Evolutionary conservation across 352 stramenopile genomes (phyloP).

Genomic region (Plasmopara muralis): DNA sequence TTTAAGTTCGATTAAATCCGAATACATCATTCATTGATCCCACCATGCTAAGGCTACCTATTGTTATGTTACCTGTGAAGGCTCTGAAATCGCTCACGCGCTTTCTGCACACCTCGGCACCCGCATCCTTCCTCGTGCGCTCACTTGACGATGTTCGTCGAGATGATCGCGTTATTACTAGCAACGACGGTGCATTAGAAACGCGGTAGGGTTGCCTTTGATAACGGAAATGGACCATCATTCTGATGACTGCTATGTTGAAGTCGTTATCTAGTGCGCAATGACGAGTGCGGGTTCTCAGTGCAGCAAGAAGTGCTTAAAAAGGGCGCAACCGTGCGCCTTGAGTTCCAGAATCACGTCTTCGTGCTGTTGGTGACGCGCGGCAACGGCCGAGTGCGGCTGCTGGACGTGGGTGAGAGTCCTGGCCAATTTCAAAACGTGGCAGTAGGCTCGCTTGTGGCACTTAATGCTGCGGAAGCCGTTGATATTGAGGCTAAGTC

Average conservation of each 20-base stretch:
- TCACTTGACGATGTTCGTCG: conserved; percentile 42
- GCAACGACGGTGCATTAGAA: conserved; percentile 41
- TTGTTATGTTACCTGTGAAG: background rate
- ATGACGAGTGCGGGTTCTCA: conserved; percentile 71
- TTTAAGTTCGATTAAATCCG: conserved; percentile 2
- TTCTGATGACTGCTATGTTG: conserved; percentile 2
- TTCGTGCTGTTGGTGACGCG: conserved; percentile 63
- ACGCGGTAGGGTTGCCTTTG: conserved; percentile 33
- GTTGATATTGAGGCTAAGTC: conserved; percentile 45
- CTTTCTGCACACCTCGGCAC: conserved; percentile 35
- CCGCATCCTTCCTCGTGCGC: conserved; percentile 43
- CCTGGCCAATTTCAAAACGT: conserved; percentile 34
- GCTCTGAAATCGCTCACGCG: conserved; percentile 11
- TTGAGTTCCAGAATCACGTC: conserved; percentile 76
- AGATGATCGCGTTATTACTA: conserved; percentile 33
- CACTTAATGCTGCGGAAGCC: conserved; percentile 51
- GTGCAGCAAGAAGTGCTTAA: conserved; percentile 68
- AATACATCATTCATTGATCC: background rate
- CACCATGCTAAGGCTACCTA: conserved; percentile 10
- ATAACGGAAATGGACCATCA: conserved; percentile 6
- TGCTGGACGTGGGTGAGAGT: conserved; percentile 42
- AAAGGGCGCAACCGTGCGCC: conserved; percentile 39
- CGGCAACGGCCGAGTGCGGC: conserved; percentile 39
- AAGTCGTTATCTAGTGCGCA: conserved; percentile 62
- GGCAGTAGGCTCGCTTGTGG: conserved; percentile 43